Evolutionary conservation across 2,329 filamentous ascomycete species (phyloP), one percentile per base, ranked within the genome.

Genomic region (Hirsutella rhossiliensis): DNA sequence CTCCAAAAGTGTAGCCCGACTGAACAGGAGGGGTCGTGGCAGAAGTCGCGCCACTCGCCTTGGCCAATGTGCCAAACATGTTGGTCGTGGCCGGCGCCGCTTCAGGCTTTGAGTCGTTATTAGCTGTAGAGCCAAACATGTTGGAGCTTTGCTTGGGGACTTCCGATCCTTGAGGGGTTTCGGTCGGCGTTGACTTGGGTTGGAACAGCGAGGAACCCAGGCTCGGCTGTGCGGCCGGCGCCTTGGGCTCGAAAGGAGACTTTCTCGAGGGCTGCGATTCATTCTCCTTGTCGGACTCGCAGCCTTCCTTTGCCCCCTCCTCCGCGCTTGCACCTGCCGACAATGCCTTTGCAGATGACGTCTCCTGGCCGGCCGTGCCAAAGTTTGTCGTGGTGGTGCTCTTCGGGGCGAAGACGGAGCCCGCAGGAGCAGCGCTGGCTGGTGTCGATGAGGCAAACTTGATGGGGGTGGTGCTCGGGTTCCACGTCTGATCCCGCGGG

Each of bases 381-480:
- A 67, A 67, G 7, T 63, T 39, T 45, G 56, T 65, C 5, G 59
- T 38, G 2, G 59, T 46, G 8, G 57, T 50, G 23, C 61, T 55
- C 52, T 69, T 66, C 9, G 61, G 47, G n/a, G 61, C 54, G 38
- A 68, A 66, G 27, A 63, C 46, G 31, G 59, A 59, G 46, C 54
- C 59, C 43, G 57, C 50, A 40, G 56, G 54, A 31, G 52, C 53
- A 27, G 59, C 52, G 20, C 50, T 51, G 44, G 52, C 15, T 27
- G 50, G 54, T 11, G 57, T 53, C 41, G 56, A 48, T 38, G 66
- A 58, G 12, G 66, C 66, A 53, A 77, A 77, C 54, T 76, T 77
- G 56, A 80, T 74, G 3, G 75, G 74, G 6, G 66, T 67, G 17
- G 65, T 68, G 58, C 65, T 72, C 5, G 63, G 61, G 40, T 68